Conservation (phyloP, 1,284 basidiomycete genomes). For the Meripilus lineatus region DNA sequence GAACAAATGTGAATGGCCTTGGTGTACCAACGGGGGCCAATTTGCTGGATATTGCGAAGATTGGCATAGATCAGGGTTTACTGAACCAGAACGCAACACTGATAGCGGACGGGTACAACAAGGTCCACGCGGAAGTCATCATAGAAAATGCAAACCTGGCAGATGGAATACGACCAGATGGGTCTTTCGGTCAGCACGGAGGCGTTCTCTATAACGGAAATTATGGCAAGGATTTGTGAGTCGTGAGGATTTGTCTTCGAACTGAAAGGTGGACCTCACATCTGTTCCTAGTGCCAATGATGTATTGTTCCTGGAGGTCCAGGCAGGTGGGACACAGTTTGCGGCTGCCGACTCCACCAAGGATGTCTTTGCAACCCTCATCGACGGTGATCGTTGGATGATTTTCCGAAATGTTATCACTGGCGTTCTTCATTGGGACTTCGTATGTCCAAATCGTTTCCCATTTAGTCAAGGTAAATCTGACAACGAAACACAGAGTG, state of each 20-base stretch:
- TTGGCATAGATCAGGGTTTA: constrained; percentile 49
- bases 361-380: constrained; percentile 42
- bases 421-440: constrained; percentile 59
- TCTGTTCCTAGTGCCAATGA: constrained; percentile 43
- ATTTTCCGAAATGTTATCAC: constrained; percentile 55
- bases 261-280: too few species aligned
- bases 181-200: constrained; percentile 57
- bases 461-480: not conserved
- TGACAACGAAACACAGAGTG: constrained; percentile 38
- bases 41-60: constrained; percentile 50
- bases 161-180: constrained; percentile 62
- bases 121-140: constrained; percentile 45
- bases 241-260: too few species aligned
- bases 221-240: constrained; percentile 61
- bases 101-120: constrained; percentile 43
- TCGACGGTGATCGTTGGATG: constrained; percentile 61
- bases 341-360: constrained; percentile 34
- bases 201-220: constrained; percentile 63
- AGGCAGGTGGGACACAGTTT: constrained; percentile 49
- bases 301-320: constrained; percentile 45
- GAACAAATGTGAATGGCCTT: constrained; percentile 37
- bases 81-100: constrained; percentile 38
- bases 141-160: constrained; percentile 37
- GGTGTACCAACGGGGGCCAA: constrained; percentile 58
- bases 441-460: constrained; percentile 35